These are phyloP conservation scores for Hypoxylon subgilvum DNA, from an alignment of 495 filamentous ascomycete genomes.

Conservation along the genomic window DNA sequence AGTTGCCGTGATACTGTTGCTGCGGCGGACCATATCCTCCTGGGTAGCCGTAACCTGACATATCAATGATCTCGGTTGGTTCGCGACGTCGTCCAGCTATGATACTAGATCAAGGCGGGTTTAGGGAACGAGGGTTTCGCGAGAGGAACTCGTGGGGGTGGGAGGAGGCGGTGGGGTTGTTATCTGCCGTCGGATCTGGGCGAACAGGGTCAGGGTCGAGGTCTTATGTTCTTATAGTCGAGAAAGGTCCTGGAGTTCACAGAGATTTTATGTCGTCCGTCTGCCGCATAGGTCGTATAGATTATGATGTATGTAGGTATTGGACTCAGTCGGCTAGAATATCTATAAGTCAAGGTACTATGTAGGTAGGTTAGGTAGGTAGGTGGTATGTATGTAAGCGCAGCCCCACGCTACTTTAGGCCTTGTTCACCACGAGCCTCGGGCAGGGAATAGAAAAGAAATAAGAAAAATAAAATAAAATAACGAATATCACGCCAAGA, in stretches of 20 bases:
- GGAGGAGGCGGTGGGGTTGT: slow-evolving; percentile 8
- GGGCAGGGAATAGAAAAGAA: slow-evolving; percentile 3
- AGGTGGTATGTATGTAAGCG: slow-evolving; percentile 26
- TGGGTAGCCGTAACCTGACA: slow-evolving; percentile 50
- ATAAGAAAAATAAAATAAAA: slow-evolving; percentile 14
- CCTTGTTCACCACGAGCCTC: slow-evolving; percentile 13
- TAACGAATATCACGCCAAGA: slow-evolving; percentile 25
- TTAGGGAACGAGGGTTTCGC: neutral
- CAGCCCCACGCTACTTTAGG: slow-evolving; percentile 25
- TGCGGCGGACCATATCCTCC: slow-evolving; percentile 51
- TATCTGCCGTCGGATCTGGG: neutral
- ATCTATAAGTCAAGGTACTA: neutral
- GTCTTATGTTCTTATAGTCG: slow-evolving; percentile 34
- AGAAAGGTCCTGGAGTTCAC: too few relatives aligned
- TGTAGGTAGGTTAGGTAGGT: too few relatives aligned
- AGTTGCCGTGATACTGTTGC: slow-evolving; percentile 49
- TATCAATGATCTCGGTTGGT: slow-evolving; percentile 41
- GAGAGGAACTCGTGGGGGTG: slow-evolving; percentile 33
- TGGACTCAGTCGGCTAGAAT: neutral
- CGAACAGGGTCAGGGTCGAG: slow-evolving; percentile 17
- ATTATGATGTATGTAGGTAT: slow-evolving; percentile 13
- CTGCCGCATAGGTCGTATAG: slow-evolving; percentile 10
- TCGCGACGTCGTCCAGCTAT: slow-evolving; percentile 14
- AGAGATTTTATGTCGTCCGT: slow-evolving; percentile 10
- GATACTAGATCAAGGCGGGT: neutral